These are phyloP conservation scores for Claviceps arundinis DNA, from an alignment of 2,329 filamentous ascomycete species.

Conservation along the genomic window DNA sequence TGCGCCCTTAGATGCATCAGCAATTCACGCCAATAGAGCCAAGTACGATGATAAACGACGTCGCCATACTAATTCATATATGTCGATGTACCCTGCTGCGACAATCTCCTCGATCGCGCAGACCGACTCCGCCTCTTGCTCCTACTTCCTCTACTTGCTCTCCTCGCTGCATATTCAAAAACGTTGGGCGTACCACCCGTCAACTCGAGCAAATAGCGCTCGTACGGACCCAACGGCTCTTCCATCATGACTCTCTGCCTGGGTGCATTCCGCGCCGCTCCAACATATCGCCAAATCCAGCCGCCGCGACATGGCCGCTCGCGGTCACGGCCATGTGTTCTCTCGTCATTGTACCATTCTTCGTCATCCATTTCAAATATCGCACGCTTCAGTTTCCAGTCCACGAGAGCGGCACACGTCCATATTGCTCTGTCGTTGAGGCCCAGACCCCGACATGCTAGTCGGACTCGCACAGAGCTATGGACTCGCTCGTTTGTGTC, in stretches of 20 bases:
- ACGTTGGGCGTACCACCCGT: conserved; percentile 31
- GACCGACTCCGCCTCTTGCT: conserved; percentile 7
- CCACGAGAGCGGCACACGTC: conserved; percentile 30
- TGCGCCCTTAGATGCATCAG: too few relatives aligned
- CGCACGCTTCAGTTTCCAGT: conserved; percentile 30
- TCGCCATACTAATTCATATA: background rate
- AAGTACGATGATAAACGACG: too few relatives aligned
- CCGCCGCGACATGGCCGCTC: conserved; percentile 13
- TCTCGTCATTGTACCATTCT: conserved; percentile 7
- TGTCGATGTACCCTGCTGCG: background rate
- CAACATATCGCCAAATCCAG: conserved; percentile 43
- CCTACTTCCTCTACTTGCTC: conserved; percentile 5
- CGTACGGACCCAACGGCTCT: conserved; percentile 39
- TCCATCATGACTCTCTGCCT: conserved; percentile 33
- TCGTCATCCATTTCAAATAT: background rate
- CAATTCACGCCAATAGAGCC: too few relatives aligned
- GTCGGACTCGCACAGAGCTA: conserved; percentile 38
- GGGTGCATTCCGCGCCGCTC: conserved; percentile 27
- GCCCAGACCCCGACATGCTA: conserved; percentile 35
- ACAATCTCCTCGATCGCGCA: background rate
- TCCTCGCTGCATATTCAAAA: conserved; percentile 25
- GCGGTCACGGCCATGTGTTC: conserved; percentile 13
- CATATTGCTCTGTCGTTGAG: conserved; percentile 35
- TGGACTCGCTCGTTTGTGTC: conserved; percentile 44
- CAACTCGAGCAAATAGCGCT: conserved; percentile 33